Base-by-base conservation (phyloP, 306 rosid species). In the Leucaena leucocephala region DNA sequence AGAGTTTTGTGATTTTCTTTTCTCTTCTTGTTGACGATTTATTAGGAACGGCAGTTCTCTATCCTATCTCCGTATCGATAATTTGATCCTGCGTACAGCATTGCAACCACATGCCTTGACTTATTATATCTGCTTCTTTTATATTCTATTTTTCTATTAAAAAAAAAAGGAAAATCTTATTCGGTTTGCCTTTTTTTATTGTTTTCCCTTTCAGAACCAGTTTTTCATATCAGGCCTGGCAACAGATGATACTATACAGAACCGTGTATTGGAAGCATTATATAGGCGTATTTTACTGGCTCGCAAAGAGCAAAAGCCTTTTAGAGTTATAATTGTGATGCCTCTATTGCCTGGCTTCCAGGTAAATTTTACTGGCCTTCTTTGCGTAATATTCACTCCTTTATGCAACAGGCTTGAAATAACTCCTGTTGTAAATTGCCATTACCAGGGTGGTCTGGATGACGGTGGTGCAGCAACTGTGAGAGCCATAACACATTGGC, bases 321-420 rank as follows among this genome's bases (percentile, higher is more conserved):
- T 96, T 80, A 89, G 98, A 88, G 96, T 89, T 77, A 96, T 96
- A 80, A 39, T 96, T 76, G 94, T 96, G 81, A 67, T 96, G 52
- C 99, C 99, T 63, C 99, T 93, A 62, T 82, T 96, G 77, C 97
- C 99, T n/a, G 99, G 99, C 36, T 96, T 96, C 87, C 98, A 93
- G 96, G 99, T 95, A 68, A 83, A 74, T 33, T 65, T 69, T 42
- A 65, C 70, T 39, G 4, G 2, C 61, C 54, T 74, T 71, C 52
- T 13, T 58, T 68, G 76, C 68, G 36, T 42, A 16, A 16, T 71
- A 54, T 40, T 68, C 62, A 46, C 40, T 44, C 50, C 77, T 74
- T 71, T 80, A 50, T 74, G 45, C 27, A 22, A n/a, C 45, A 6
- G 48, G 74, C 73, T 64, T 61, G 38, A 73, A 68, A 77, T 1